Percentiles rank a stretch among this genome's conserved stretches.
These are phyloP conservation scores for Bryoglossum gracile DNA, from an alignment of 495 filamentous ascomycete species.

Conservation along the genomic window DNA sequence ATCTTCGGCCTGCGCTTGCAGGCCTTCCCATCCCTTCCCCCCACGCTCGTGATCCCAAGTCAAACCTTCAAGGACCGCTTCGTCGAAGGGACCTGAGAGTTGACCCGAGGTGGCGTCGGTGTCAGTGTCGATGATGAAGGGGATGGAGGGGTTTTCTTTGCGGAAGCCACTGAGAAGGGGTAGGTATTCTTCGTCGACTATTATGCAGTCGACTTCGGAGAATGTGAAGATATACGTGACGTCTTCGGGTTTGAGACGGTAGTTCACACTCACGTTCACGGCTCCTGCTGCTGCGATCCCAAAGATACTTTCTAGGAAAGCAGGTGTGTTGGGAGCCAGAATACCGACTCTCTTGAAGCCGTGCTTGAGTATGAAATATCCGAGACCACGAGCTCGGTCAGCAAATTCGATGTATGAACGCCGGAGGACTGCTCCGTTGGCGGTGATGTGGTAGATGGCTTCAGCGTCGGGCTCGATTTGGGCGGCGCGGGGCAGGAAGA, in stretches of 20 bases:
- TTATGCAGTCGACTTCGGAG: slow-evolving; percentile 74
- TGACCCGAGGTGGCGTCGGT: slow-evolving; percentile 71
- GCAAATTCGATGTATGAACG: slow-evolving; percentile 74
- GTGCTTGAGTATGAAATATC: slow-evolving; percentile 74
- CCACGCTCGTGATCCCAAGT: slow-evolving; percentile 56
- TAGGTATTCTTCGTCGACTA: slow-evolving; percentile 75
- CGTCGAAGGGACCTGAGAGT: slow-evolving; percentile 69
- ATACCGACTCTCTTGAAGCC: slow-evolving; percentile 67
- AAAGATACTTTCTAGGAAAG: slow-evolving; percentile 85
- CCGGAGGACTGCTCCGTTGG: slow-evolving; percentile 62
- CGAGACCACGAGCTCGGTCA: slow-evolving; percentile 76
- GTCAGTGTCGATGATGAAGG: slow-evolving; percentile 77
- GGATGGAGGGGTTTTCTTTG: slow-evolving; percentile 48
- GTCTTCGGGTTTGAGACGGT: slow-evolving; percentile 80
- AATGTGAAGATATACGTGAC: slow-evolving; percentile 85
- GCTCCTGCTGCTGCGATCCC: slow-evolving; percentile 80
- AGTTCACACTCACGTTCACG: slow-evolving; percentile 81
- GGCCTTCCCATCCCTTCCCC: slow-evolving; percentile 64
- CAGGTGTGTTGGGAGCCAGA: slow-evolving; percentile 85
- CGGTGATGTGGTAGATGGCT: slow-evolving; percentile 83
- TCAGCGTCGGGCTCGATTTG: slow-evolving; percentile 81
- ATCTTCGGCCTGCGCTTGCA: slow-evolving; percentile 57
- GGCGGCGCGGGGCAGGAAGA: slow-evolving; percentile 82
- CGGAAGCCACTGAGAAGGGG: slow-evolving; percentile 60
- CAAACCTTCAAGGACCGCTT: slow-evolving; percentile 75